Evolutionary conservation across 225 moss, liverwort and hornwort genomes (phyloP), one percentile per base, ranked within the genome.

Genomic region (Ulota crispa): DNA sequence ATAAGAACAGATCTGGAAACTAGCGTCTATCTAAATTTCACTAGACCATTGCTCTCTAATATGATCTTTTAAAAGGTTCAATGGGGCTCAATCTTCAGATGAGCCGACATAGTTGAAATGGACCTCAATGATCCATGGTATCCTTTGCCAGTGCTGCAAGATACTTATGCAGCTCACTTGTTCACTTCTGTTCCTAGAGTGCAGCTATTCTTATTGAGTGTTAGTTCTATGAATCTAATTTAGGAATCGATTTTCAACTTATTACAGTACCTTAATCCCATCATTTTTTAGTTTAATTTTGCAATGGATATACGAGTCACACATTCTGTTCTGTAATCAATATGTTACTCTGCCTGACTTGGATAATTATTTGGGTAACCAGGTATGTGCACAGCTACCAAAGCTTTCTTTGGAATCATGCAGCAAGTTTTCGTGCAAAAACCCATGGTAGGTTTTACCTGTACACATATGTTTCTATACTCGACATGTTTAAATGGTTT

Each of bases 311-410:
- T 72, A n/a, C 74, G n/a, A 32, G 27, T 72, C 26, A 68, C 54
- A n/a, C 12, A 16, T 60, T 23, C 21, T 32, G 34, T 69, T 76
- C 37, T 69, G 37, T 82, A 42, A 68, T 60, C 27, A 14, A 8
- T 45, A 37, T 61, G 15, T 60, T 60, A 37, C 37, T 37, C 36
- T 66, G 20, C 23, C 57, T 84, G 80, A 80, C 28, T 63, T 85
- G 43, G n/a, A 27, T 18, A 50, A 27, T 70, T 32, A 23, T 50
- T 85, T 73, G 56, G 52, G 55, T 86, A 76, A 62, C 53, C 88
- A 98, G 95, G 98, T 99, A 96, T 67, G 99, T 99, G 78, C 99
- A 99, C 80, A 99, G 99, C 86, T 99, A 99, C 83, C 99, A 99
- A 88, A 99, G 99, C 85, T 95, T 89, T 82, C 84, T 99, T 30